These are phyloP conservation scores for Plantago coronopus DNA, from an alignment of 305 asterid genomes.

Conservation along the genomic window DNA sequence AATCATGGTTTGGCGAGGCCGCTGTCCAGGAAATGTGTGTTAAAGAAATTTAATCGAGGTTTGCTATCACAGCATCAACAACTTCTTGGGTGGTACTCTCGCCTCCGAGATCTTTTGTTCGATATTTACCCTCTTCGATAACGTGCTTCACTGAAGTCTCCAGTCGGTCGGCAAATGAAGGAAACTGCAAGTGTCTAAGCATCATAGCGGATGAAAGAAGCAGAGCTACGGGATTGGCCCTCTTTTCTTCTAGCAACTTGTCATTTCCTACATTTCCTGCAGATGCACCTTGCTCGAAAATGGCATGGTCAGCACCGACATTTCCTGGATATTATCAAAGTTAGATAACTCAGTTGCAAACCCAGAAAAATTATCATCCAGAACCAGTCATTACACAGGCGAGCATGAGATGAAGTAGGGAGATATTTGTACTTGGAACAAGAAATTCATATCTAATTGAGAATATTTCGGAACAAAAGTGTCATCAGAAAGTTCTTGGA, in stretches of 20 bases:
- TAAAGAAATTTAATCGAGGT: constrained; percentile 43
- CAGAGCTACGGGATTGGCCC: constrained; percentile 90
- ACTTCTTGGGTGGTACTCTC: constrained; percentile 81
- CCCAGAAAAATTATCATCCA: neutral
- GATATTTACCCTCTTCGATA: constrained; percentile 61
- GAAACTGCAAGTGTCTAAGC: constrained; percentile 95
- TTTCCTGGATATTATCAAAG: constrained; percentile 52
- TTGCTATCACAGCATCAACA: constrained; percentile 80
- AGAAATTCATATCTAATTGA: neutral
- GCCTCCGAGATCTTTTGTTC: constrained; percentile 77
- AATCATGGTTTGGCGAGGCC: constrained; percentile 25
- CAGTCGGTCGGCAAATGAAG: constrained; percentile 43
- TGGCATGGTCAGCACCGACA: constrained; percentile 92
- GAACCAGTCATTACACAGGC: neutral
- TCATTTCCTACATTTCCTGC: constrained; percentile 95
- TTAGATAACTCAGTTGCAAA: constrained; percentile 4
- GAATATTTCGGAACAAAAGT: neutral
- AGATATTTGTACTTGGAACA: neutral
- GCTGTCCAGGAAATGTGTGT: constrained; percentile 1
- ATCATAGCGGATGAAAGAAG: constrained; percentile 99
- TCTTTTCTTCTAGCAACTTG: constrained; percentile 59
- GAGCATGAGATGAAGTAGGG: neutral
- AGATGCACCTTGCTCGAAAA: constrained; percentile 98
- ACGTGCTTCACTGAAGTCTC: constrained; percentile 51
- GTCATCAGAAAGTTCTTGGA: constrained; percentile 1